phyloP scores from a whole-genome alignment of 495 filamentous ascomycete genomes.

The Penicillium alfredii region DNA sequence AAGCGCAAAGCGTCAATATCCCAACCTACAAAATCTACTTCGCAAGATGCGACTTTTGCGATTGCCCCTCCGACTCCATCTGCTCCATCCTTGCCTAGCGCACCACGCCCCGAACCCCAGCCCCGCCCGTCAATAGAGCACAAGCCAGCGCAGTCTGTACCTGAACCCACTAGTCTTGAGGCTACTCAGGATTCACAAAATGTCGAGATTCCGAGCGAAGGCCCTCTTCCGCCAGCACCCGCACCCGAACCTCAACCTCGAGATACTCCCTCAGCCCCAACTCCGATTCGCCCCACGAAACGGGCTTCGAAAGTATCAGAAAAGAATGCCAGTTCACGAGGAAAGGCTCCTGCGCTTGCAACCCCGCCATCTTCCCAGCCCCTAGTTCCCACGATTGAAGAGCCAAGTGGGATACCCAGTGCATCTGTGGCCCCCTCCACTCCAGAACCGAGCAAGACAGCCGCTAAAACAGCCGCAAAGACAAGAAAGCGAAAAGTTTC shows the following conservation, averaged over 20 bases:
- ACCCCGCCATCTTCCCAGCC: conserved; percentile 10
- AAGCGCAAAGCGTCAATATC: conserved; percentile 18
- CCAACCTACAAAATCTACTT: neutral
- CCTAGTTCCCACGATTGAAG: conserved; percentile 7
- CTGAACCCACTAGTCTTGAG: conserved; percentile 2
- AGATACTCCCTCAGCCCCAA: neutral
- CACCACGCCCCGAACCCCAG: conserved; percentile 6
- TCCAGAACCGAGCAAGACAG: conserved; percentile 12
- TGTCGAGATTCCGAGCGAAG: neutral
- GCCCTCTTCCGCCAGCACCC: conserved; percentile 7
- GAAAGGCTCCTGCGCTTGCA: conserved; percentile 2
- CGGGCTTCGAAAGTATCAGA: conserved; percentile 15
- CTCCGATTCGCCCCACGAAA: conserved; percentile 9
- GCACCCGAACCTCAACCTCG: conserved; percentile 2
- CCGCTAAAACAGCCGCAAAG: conserved; percentile 16
- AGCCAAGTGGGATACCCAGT: conserved; percentile 8
- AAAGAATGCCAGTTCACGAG: conserved; percentile 8
- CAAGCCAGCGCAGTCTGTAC: conserved; percentile 1
- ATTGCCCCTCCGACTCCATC: neutral
- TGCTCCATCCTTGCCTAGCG: conserved; percentile 1
- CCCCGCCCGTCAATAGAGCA: conserved; percentile 1
- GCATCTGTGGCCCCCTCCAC: conserved; percentile 10
- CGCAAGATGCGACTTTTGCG: neutral
- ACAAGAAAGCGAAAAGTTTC: conserved; percentile 24
- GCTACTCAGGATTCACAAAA: conserved; percentile 2